Base-by-base conservation (phyloP, 2,329 filamentous ascomycete species). In the Fusarium subtropicale region DNA sequence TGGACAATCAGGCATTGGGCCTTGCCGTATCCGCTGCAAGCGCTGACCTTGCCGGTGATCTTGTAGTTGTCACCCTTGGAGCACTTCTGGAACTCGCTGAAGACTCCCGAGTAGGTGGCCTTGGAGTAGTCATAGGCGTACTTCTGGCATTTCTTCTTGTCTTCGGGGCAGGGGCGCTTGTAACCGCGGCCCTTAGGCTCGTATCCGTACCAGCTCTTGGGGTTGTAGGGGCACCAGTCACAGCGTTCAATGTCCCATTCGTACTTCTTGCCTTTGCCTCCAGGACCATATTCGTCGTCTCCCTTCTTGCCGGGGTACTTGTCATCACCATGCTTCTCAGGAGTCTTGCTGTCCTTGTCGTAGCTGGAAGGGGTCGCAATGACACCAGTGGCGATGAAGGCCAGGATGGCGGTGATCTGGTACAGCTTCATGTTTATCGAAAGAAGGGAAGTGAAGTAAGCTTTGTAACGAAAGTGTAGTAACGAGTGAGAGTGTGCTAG, bases 61-160 rank as follows among this genome's bases (percentile, higher is more conserved):
- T 67, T 70, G 61, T 73, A 73, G 36, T 52, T 56, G 11, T 65
- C 56, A 2, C 68, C 55, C 20, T 51, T 33, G 26, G 59, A 39
- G 47, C 71, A 73, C 31, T 60, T 45, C 42, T 60, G 45, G 30
- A 31, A 54, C 5, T 54, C 24, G 30, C 47, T 50, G 46, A 60
- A 64, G 20, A 15, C 39, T 38, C 45, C 63, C 5, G 58, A 54
- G 44, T 66, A 64, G 12, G 47, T 60, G 20, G 64, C 55, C 51
- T 64, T 66, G 42, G 54, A 56, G 44, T 60, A 54, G 38, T 65
- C 56, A 22, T 54, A 61, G 33, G n/a, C 56, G 38, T 68, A 60
- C 48, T 64, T 63, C 52, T 67, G 59, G 64, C 70, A 73, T 30
- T 55, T 54, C 52, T 64, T 59, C 44, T 71, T 68, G 13, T 66